Percentiles rank a stretch among this genome's conserved stretches.
phyloP scores from a whole-genome alignment of 495 filamentous ascomycete genomes.

The Xylaria grammica region DNA sequence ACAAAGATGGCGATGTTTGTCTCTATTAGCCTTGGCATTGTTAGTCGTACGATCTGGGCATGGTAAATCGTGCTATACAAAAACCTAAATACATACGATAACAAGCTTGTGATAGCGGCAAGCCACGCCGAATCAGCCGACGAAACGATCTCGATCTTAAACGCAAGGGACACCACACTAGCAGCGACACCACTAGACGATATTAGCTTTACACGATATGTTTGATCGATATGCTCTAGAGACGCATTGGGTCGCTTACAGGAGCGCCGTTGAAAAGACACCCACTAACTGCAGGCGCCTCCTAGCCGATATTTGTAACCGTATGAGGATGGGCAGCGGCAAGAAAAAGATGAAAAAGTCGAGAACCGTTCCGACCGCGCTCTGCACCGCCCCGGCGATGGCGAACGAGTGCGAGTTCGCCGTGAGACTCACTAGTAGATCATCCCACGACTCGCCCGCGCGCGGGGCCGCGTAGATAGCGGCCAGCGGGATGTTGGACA shows the following conservation, averaged over 20 bases:
- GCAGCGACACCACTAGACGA: no score
- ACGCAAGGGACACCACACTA: constrained; percentile 1
- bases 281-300: no score
- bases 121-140: background rate
- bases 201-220: no score
- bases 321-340: constrained; percentile 16
- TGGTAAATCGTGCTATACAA: no score
- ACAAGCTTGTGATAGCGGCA: background rate
- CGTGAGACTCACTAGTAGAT: background rate
- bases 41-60: background rate
- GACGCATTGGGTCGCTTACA: no score
- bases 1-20: constrained; percentile 23
- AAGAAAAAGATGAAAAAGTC: constrained; percentile 29
- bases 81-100: background rate
- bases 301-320: background rate
- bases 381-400: constrained; percentile 14
- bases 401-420: background rate
- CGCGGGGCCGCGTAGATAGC: no score
- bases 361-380: constrained; percentile 21
- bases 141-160: constrained; percentile 7
- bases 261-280: no score
- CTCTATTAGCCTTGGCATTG: constrained; percentile 14
- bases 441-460: no score
- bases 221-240: no score
- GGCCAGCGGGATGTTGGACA: no score